Base-by-base conservation (phyloP, 495 filamentous ascomycete species). In the Aspergillus funiculosus region DNA sequence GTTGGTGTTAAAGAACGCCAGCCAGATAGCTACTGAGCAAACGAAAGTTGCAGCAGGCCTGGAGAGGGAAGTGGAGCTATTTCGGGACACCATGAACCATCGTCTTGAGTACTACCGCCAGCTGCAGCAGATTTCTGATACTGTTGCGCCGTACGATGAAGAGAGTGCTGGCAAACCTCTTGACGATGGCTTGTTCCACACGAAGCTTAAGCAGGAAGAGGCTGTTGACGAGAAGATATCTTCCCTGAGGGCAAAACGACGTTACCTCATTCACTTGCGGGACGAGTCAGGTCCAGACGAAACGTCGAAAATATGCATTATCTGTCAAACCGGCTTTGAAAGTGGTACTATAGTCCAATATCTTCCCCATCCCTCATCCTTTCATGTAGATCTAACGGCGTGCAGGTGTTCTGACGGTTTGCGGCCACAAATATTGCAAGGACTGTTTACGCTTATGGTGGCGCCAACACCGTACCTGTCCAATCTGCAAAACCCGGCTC, bases 361-460 rank as follows among this genome's bases (percentile, higher is more conserved):
- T 41, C 15, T 6, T n/a, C 10, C 22, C 40, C 25, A n/a, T n/a
- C n/a, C n/a, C n/a, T n/a, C 15, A 2, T 25, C 5, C 15, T 31
- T 4, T 28, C 13, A 26, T 11, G 14, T 18, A 29, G 22, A n/a
- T 8, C 54, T 57, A 36, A 63, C 47, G 11, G 15, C 10, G 4
- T 39, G 38, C 29, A 73, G 69, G 69, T n/a, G 63, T 90, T 21
- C 69, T 98, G 55, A 96, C 91, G 1, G 75, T 83, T 2, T 98
- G 91, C 62, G 91, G 91, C 0, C 91, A 98, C 56, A 79, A 84
- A 45, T 96, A 86, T 55, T 96, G 91, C 66, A 85, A 82, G 43
- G 85, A 86, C 24, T 98, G 92, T 62, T 79, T 96, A 21, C 66
- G 68, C 3, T 43, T 77, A 6, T 98, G 92, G 91, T 85, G 82